These are phyloP conservation scores for Podaxis sp. DNA, from an alignment of 768 basidiomycete genomes.

Conservation along the genomic window DNA sequence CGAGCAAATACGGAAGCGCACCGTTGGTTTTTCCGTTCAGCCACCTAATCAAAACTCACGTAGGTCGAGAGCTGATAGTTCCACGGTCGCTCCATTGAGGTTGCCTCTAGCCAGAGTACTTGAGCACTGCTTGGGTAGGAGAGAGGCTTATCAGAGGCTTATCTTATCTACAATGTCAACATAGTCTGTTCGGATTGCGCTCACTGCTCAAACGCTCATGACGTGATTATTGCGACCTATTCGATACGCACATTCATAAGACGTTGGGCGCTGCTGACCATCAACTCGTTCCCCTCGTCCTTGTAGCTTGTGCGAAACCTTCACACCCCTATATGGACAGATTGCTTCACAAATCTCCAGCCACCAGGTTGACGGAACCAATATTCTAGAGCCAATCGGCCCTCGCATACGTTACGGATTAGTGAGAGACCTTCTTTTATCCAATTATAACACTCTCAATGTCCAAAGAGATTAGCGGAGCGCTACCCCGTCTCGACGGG, in stretches of 20 bases:
- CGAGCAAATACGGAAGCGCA: too few relatives aligned
- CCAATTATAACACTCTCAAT: neutral
- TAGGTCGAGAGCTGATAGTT: neutral
- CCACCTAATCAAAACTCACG: neutral
- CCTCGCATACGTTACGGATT: neutral
- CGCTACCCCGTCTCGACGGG: neutral
- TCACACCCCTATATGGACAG: neutral
- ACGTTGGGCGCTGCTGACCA: neutral
- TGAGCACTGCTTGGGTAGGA: too few relatives aligned
- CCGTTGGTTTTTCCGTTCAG: too few relatives aligned
- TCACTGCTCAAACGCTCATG: neutral
- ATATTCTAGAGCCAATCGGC: neutral
- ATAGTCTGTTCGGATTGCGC: neutral
- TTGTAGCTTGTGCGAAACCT: neutral
- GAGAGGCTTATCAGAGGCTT: too few relatives aligned
- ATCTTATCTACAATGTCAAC: neutral
- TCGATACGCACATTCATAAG: neutral
- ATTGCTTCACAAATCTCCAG: neutral
- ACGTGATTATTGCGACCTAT: neutral
- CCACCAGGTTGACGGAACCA: too few relatives aligned
- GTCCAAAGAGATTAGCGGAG: too few relatives aligned
- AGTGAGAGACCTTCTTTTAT: neutral
- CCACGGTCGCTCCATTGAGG: neutral
- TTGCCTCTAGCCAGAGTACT: neutral
- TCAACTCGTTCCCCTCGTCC: neutral